Evolutionary conservation across 805 yeast species (phyloP).

Genomic region (Candida pseudofarinosa): DNA sequence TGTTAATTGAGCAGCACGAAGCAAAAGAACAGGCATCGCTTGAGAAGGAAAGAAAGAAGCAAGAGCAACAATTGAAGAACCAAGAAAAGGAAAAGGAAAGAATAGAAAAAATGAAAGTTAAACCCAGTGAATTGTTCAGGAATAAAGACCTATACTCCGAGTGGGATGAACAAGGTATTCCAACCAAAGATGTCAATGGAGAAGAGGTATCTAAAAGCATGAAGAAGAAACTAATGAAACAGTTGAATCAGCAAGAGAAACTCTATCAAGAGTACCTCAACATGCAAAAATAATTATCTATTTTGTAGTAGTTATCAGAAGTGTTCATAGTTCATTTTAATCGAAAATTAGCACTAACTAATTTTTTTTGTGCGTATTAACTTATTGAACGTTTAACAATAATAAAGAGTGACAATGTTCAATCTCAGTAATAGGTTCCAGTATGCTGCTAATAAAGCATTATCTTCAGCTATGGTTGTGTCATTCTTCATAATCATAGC

Average conservation of each 20-base stretch:
- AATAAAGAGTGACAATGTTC: constrained; percentile 21
- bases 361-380: background rate
- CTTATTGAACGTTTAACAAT: background rate
- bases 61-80: constrained; percentile 43
- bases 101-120: constrained; percentile 59
- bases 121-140: constrained; percentile 73
- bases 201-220: constrained; percentile 83
- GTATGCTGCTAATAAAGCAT: constrained; percentile 47
- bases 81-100: constrained; percentile 64
- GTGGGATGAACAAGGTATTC: constrained; percentile 87
- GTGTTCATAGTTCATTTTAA: background rate
- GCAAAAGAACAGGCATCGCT: constrained; percentile 58
- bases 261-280: constrained; percentile 62
- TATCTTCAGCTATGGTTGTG: constrained; percentile 48
- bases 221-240: constrained; percentile 76
- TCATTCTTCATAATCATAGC: constrained; percentile 45
- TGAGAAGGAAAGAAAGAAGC: constrained; percentile 56
- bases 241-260: constrained; percentile 76
- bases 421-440: constrained; percentile 39
- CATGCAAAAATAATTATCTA: constrained; percentile 3
- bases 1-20: constrained; percentile 55
- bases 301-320: background rate
- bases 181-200: constrained; percentile 71
- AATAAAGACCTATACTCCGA: constrained; percentile 52
- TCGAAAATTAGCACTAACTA: background rate